Percentiles rank a stretch among this genome's conserved stretches.
phyloP scores from a whole-genome alignment of 352 stramenopile genomes.

The Phytophthora multivora region DNA sequence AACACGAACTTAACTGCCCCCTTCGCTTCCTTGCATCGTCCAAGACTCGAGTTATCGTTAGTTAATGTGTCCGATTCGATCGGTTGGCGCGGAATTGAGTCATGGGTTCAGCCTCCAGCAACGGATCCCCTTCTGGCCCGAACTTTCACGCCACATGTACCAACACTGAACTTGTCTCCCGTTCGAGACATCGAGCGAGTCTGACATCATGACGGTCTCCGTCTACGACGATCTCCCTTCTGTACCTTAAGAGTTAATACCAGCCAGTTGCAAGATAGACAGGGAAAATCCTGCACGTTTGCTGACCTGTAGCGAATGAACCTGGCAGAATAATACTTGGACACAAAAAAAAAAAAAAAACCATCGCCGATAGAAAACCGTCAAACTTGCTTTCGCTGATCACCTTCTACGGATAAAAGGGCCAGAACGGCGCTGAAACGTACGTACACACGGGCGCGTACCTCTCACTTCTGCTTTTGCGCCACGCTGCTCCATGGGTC shows the following conservation, averaged over 20 bases:
- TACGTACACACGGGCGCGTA: neutral
- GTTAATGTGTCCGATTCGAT: conserved; percentile 3
- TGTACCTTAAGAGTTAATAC: no score
- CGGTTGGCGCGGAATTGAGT: neutral
- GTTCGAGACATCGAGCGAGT: no score
- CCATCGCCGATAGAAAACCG: no score
- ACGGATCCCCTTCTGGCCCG: conserved; percentile 6
- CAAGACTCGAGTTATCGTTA: neutral
- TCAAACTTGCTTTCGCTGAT: conserved; percentile 4
- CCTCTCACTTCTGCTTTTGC: conserved; percentile 9
- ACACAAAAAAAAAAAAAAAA: no score
- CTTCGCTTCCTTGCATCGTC: neutral
- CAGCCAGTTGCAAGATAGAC: no score
- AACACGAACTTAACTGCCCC: conserved; percentile 16
- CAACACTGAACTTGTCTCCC: no score
- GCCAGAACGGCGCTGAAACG: conserved; percentile 11
- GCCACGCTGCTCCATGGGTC: conserved; percentile 21
- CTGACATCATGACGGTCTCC: no score
- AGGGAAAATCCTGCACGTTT: no score
- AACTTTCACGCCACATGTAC: neutral
- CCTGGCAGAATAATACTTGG: no score
- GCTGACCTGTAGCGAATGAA: no score
- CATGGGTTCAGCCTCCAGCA: neutral
- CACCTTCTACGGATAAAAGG: conserved; percentile 19
- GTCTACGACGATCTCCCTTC: no score